These are phyloP conservation scores for Typha latifolia DNA, from an alignment of 176 grass and related monocot genomes.

Conservation along the genomic window DNA sequence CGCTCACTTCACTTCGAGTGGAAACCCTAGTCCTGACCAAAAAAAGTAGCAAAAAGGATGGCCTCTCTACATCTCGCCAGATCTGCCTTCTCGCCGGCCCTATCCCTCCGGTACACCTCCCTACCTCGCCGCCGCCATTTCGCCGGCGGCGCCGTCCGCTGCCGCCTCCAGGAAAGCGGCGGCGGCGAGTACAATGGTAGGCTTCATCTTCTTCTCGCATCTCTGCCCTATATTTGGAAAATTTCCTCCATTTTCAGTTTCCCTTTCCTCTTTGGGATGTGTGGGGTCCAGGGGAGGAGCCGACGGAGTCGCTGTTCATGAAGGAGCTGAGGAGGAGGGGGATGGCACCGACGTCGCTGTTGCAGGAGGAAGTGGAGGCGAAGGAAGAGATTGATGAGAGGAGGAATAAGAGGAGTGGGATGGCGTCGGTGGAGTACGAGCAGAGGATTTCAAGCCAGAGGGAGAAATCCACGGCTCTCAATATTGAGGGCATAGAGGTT, in stretches of 20 bases:
- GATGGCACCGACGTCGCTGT: conserved; percentile 33
- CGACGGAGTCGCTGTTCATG: conserved; percentile 66
- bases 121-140: background rate
- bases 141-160: conserved; percentile 8
- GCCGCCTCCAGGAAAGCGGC: background rate
- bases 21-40: too few species aligned
- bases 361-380: conserved; percentile 32
- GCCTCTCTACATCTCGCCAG: conserved; percentile 20
- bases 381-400: conserved; percentile 11
- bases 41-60: conserved; percentile 15
- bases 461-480: conserved; percentile 62
- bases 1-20: too few species aligned
- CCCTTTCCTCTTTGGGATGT: background rate
- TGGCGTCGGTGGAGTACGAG: conserved; percentile 43
- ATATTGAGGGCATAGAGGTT: conserved; percentile 89
- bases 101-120: background rate
- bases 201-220: background rate
- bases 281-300: conserved; percentile 28
- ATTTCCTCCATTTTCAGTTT: background rate
- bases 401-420: conserved; percentile 22
- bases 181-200: conserved; percentile 19
- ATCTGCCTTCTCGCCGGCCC: conserved; percentile 3
- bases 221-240: too few species aligned
- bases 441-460: conserved; percentile 57
- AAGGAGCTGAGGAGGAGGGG: conserved; percentile 74